A percentile compares a stretch with the other conserved stretches of the same genome.
Conservation (phyloP, 2,329 filamentous ascomycete species). For the Stemphylium beticola region DNA sequence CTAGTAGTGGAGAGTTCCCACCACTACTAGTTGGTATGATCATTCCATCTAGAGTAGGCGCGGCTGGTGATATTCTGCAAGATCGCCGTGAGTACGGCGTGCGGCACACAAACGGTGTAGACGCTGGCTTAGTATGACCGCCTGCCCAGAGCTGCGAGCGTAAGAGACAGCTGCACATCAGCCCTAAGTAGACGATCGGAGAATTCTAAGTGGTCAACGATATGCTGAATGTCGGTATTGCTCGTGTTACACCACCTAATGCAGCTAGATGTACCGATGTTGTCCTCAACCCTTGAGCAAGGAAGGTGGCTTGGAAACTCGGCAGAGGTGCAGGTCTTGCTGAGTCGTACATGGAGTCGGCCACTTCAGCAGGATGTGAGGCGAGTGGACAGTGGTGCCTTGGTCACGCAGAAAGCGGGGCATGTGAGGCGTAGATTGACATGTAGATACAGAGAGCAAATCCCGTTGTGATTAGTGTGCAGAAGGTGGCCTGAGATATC, state of each 20-base stretch:
- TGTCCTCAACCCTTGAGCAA: conserved; percentile 15
- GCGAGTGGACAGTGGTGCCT: conserved; percentile 20
- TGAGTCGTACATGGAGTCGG: conserved; percentile 21
- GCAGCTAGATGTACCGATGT: conserved; percentile 22
- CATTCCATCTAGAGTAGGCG: conserved; percentile 15
- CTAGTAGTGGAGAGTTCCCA: conserved; percentile 29
- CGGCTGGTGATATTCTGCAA: conserved; percentile 16
- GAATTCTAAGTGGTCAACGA: conserved; percentile 13
- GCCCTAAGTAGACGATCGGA: conserved; percentile 17
- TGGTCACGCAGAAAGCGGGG: background rate
- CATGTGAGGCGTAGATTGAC: conserved; percentile 2
- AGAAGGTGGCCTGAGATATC: conserved; percentile 10
- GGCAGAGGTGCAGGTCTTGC: conserved; percentile 17
- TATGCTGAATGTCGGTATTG: conserved; percentile 5
- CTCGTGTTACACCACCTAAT: conserved; percentile 17
- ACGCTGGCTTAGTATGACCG: conserved; percentile 12
- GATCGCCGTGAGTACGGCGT: conserved; percentile 25
- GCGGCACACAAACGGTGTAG: conserved; percentile 21
- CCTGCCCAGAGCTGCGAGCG: conserved; percentile 8
- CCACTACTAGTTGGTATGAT: conserved; percentile 22
- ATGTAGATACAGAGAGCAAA: background rate
- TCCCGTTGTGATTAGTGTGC: background rate
- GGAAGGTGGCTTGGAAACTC: conserved; percentile 13
- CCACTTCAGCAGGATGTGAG: conserved; percentile 21
- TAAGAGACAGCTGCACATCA: conserved; percentile 15